These are phyloP conservation scores for Populus simonii DNA, from an alignment of 345 rosid species.

Conservation along the genomic window DNA sequence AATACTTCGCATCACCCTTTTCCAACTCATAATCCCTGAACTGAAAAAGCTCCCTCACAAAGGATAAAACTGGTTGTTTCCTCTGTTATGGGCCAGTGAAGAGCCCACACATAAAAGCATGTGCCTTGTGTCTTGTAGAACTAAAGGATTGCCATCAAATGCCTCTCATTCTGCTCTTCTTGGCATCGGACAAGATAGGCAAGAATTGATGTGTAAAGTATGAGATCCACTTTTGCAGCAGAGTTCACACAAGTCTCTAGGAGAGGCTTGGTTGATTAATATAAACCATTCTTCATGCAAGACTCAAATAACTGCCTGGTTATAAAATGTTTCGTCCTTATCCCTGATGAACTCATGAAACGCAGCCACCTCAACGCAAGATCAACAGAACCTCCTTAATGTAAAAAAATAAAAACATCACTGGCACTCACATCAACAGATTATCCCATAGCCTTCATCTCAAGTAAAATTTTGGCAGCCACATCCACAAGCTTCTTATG, in stretches of 20 bases:
- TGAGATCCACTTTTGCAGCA: conserved; percentile 83
- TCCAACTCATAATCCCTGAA: conserved; percentile 87
- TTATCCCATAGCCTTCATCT: conserved; percentile 95
- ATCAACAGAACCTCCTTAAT: conserved; percentile 90
- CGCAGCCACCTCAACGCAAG: conserved; percentile 89
- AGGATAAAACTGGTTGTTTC: conserved; percentile 76
- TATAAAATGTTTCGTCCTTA: conserved; percentile 87
- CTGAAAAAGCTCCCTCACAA: conserved; percentile 90
- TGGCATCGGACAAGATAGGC: conserved; percentile 90
- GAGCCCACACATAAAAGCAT: conserved; percentile 84
- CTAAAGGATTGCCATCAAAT: conserved; percentile 84
- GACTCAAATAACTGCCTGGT: conserved; percentile 92
- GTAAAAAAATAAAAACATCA: conserved; percentile 89
- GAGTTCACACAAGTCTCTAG: conserved; percentile 79
- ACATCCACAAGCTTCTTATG: conserved; percentile 89
- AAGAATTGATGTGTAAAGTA: conserved; percentile 92
- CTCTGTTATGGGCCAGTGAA: conserved; percentile 94
- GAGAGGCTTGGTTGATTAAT: conserved; percentile 89
- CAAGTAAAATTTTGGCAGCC: conserved; percentile 87
- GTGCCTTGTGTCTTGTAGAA: conserved; percentile 78
- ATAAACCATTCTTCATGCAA: conserved; percentile 80
- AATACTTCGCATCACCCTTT: conserved; percentile 92
- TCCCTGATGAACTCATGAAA: conserved; percentile 93
- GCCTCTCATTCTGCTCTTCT: conserved; percentile 83
- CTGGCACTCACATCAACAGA: conserved; percentile 90